These are phyloP conservation scores for Aspergillus sp. DNA, from an alignment of 2,329 filamentous ascomycete genomes.

Conservation along the genomic window DNA sequence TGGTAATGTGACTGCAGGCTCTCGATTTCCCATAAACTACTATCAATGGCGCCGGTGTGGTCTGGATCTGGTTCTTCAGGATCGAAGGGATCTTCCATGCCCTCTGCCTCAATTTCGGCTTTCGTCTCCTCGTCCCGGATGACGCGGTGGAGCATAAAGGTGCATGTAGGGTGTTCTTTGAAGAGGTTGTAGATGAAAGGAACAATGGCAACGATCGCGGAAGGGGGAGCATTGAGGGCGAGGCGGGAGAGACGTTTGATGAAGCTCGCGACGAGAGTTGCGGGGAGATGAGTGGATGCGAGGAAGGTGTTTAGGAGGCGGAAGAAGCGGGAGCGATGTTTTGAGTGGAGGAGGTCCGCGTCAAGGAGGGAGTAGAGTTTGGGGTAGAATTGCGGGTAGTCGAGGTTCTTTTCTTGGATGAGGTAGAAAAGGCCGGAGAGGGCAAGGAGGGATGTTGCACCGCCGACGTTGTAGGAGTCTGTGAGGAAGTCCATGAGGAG, in stretches of 20 bases:
- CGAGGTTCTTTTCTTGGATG: slow-evolving; percentile 89
- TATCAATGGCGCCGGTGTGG: slow-evolving; percentile 85
- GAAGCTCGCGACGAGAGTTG: slow-evolving; percentile 89
- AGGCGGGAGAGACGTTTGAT: slow-evolving; percentile 89
- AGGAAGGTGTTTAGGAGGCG: slow-evolving; percentile 90
- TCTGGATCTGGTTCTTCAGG: slow-evolving; percentile 79
- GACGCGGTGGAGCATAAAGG: slow-evolving; percentile 92
- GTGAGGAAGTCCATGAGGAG: slow-evolving; percentile 94
- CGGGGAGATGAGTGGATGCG: slow-evolving; percentile 87
- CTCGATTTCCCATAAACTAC: slow-evolving; percentile 92
- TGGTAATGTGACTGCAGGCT: slow-evolving; percentile 93
- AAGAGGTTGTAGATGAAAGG: slow-evolving; percentile 97
- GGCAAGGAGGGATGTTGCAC: slow-evolving; percentile 83
- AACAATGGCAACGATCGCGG: slow-evolving; percentile 83
- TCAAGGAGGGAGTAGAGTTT: slow-evolving; percentile 95
- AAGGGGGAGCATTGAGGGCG: slow-evolving; percentile 83
- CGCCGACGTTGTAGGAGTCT: slow-evolving; percentile 87
- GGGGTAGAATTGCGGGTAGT: slow-evolving; percentile 91
- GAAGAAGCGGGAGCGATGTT: slow-evolving; percentile 92
- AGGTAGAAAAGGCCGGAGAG: slow-evolving; percentile 93
- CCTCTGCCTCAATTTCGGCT: slow-evolving; percentile 63
- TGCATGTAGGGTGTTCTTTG: slow-evolving; percentile 84
- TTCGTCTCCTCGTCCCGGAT: slow-evolving; percentile 62
- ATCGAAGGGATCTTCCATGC: slow-evolving; percentile 76
- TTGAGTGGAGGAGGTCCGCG: slow-evolving; percentile 84